phyloP scores from a whole-genome alignment of 2,329 filamentous ascomycete species.

The Cladosporium sp. region DNA sequence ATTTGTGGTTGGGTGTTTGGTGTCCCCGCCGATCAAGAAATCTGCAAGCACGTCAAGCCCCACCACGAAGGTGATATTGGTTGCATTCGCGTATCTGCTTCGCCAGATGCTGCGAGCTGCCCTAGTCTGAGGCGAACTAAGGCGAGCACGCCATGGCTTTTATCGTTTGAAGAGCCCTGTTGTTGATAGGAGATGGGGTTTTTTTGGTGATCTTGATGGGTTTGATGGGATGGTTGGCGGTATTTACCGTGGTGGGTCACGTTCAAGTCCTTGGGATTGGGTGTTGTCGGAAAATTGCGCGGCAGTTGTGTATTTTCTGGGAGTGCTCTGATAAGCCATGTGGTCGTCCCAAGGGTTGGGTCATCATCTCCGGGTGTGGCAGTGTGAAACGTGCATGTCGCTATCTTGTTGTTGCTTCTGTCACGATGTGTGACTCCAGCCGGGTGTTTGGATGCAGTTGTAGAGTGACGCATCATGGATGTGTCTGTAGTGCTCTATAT shows the following conservation, averaged over 20 bases:
- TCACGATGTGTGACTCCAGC: background rate
- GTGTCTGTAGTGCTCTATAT: background rate
- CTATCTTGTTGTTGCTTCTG: background rate
- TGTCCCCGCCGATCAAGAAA: background rate
- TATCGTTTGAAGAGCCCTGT: background rate
- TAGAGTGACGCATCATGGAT: background rate
- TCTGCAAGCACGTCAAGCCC: constrained; percentile 15
- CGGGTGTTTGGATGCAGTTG: background rate
- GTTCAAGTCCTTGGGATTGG: background rate
- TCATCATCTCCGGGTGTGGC: background rate
- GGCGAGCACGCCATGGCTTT: background rate
- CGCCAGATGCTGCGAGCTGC: background rate
- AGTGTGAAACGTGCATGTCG: background rate
- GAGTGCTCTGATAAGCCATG: background rate
- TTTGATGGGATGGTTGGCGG: background rate
- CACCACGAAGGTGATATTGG: constrained; percentile 36
- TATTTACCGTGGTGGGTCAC: background rate
- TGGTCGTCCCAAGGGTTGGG: background rate
- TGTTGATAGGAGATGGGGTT: background rate
- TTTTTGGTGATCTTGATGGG: background rate
- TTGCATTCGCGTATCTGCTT: background rate
- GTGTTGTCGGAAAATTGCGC: background rate
- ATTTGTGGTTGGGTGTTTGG: background rate
- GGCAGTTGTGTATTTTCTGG: background rate
- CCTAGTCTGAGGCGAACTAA: background rate